Conservation (phyloP, 192 early-diverging fungal species). For the Backusella morwellensis region DNA sequence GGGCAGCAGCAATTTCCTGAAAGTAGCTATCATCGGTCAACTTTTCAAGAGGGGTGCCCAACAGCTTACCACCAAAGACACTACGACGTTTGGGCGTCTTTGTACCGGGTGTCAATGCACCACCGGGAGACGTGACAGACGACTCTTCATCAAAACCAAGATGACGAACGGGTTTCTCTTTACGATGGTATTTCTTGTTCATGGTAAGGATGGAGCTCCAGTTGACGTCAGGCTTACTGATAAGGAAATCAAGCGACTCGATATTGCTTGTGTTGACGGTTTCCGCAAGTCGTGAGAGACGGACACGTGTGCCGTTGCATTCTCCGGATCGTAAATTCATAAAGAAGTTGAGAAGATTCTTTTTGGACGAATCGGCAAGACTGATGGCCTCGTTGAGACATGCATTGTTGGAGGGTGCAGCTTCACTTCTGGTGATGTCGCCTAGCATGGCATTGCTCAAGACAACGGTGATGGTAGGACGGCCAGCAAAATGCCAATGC, state of each 20-base stretch:
- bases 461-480: slow-evolving; percentile 76
- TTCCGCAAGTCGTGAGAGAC: slow-evolving; percentile 72
- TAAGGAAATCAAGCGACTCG: slow-evolving; percentile 80
- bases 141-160: slow-evolving; percentile 49
- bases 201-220: slow-evolving; percentile 52
- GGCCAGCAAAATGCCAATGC: slow-evolving; percentile 69
- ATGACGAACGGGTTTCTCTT: slow-evolving; percentile 33
- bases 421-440: slow-evolving; percentile 41
- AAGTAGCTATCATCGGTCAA: slow-evolving; percentile 33
- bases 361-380: slow-evolving; percentile 36
- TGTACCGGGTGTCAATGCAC: slow-evolving; percentile 37
- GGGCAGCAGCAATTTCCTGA: slow-evolving; percentile 30
- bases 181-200: slow-evolving; percentile 38
- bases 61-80: slow-evolving; percentile 27
- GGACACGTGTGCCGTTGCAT: slow-evolving; percentile 67
- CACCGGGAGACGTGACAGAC: slow-evolving; percentile 46
- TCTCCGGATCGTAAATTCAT: slow-evolving; percentile 73
- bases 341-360: slow-evolving; percentile 82
- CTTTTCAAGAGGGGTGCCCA: slow-evolving; percentile 25
- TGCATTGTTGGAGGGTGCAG: slow-evolving; percentile 18
- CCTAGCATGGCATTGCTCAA: slow-evolving; percentile 83
- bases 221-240: slow-evolving; percentile 55
- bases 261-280: slow-evolving; percentile 77
- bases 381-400: neutral
- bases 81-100: slow-evolving; percentile 36